Evolutionary conservation across 768 basidiomycete species (phyloP), one percentile per base, ranked within the genome.

Genomic region (Macrolepiota fuliginosa): DNA sequence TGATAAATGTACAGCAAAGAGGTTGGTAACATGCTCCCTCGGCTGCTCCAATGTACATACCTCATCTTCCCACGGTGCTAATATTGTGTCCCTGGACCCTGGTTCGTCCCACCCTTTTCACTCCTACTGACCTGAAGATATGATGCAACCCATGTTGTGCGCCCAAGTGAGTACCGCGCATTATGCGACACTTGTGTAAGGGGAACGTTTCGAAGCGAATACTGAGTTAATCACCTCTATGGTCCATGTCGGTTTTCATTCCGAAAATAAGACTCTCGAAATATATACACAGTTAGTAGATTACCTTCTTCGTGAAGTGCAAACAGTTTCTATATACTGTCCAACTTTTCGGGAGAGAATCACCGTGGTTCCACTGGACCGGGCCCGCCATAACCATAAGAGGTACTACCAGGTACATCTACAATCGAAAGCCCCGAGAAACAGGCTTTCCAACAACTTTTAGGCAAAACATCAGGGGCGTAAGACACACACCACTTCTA

Each of bases 31-130:
- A 49, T 24, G 25, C 42, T 25, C 22, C 19, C 7, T 13, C n/a
- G 25, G 17, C 22, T 29, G 35, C 45, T 36, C 56, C 63, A n/a
- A 58, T 54, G 45, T 35, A 27, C 32, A 36, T 46, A 52, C 63
- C 54, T 52, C 45, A 53, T 52, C 35, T 52, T 62, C 63, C 59
- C 63, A 62, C 63, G 59, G 24, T 37, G 12, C 11, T 24, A 0
- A 55, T 45, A 42, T 42, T n/a, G 10, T 32, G 53, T 9, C 53
- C 53, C 35, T 27, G 22, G 12, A 49, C 22, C 4, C 19, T 32
- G 3, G 3, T 32, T 7, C 29, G 29, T 32, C 29, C 29, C 29
- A 32, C 29, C 29, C 29, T 32, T n/a, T 3, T 32, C 29, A 32
- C 29, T 32, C 3, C 29, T 32, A 32, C 3, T 7, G 29, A 32